phyloP scores from a whole-genome alignment of 1,284 basidiomycete species.

The Melampsora abietis-canadensis region DNA sequence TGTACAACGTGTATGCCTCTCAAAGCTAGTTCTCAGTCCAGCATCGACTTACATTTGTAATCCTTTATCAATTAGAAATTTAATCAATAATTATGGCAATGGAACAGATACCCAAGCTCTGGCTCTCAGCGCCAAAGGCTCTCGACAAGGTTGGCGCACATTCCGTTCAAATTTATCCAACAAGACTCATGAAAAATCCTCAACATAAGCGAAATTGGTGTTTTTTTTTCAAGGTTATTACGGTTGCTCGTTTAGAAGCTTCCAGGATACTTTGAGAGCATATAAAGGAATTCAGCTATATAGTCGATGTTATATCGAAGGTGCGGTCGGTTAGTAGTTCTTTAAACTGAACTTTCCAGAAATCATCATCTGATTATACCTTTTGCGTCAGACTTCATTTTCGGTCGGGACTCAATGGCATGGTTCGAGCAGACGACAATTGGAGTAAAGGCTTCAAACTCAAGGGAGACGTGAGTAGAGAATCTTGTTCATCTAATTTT shows the following conservation, averaged over 20 bases:
- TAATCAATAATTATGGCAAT: slow-evolving; percentile 29
- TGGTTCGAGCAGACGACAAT: slow-evolving; percentile 29
- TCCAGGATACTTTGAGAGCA: slow-evolving; percentile 34
- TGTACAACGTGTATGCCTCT: slow-evolving; percentile 7
- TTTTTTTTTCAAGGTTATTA: slow-evolving; percentile 18
- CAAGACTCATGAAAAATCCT: too few species aligned
- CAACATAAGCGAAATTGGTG: too few species aligned
- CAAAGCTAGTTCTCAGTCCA: neutral
- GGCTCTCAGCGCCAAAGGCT: slow-evolving; percentile 24
- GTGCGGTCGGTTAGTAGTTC: slow-evolving; percentile 18
- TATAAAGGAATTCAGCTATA: slow-evolving; percentile 14
- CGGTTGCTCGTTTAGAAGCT: slow-evolving; percentile 34
- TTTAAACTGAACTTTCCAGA: neutral
- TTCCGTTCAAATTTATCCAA: too few species aligned
- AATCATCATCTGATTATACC: neutral
- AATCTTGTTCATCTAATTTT: neutral
- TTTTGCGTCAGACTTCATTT: slow-evolving; percentile 23
- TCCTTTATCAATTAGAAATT: slow-evolving; percentile 1
- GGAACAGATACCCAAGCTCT: slow-evolving; percentile 42
- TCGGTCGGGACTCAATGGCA: slow-evolving; percentile 11
- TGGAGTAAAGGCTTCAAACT: slow-evolving; percentile 3
- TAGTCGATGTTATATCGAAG: slow-evolving; percentile 28
- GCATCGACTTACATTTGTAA: neutral
- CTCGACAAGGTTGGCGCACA: slow-evolving; percentile 13
- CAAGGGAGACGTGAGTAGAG: neutral